Conservation (phyloP, 306 rosid genomes). For the Citrullus mucosospermus region DNA sequence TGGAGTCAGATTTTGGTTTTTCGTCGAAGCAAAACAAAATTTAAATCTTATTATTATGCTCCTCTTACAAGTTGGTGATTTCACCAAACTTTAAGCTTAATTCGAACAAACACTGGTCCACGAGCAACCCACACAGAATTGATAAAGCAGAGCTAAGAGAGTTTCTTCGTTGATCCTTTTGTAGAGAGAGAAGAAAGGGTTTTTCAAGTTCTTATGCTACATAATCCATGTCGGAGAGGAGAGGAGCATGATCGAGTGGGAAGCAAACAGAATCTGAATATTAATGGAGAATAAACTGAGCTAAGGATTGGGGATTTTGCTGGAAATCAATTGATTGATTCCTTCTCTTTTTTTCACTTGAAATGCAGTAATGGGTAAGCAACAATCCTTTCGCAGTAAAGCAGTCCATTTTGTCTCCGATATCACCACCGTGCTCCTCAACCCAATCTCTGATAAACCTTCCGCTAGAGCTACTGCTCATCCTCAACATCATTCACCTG, state of each 20-base stretch:
- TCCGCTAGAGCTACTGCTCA: conserved; percentile 18
- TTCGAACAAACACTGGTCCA: neutral
- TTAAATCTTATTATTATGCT: no score
- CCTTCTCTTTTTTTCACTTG: neutral
- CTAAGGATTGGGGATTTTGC: neutral
- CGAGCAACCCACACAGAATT: neutral
- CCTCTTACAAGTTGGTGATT: neutral
- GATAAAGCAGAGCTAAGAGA: neutral
- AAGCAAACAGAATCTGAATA: neutral
- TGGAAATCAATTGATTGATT: neutral
- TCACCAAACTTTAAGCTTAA: neutral
- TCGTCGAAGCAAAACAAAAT: no score
- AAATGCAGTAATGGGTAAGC: conserved; percentile 45
- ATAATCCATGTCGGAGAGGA: neutral
- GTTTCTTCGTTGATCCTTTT: neutral
- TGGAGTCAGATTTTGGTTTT: no score
- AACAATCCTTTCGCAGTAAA: conserved; percentile 60
- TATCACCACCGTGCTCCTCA: conserved; percentile 72
- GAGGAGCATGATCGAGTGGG: neutral
- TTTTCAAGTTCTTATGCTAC: neutral
- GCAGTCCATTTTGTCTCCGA: conserved; percentile 72
- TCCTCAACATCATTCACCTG: conserved; percentile 27
- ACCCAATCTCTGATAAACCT: conserved; percentile 77
- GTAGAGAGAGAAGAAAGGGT: neutral
- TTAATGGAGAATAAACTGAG: conserved; percentile 3